Evolutionary conservation across 805 yeast species (phyloP).

Genomic region (Wickerhamiella cacticola): DNA sequence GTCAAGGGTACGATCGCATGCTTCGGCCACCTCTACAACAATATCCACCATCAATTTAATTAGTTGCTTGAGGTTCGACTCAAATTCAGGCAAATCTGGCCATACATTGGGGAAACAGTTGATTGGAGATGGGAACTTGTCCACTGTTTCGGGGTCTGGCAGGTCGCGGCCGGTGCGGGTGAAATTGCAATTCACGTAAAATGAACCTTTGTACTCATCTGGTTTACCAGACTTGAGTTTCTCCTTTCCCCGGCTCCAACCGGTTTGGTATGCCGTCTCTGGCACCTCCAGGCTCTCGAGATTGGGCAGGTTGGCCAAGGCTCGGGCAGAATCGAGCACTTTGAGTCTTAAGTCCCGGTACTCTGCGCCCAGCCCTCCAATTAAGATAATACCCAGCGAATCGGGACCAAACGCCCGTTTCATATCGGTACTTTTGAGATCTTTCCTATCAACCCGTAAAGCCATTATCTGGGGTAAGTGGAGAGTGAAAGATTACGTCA

Average conservation of each 20-base stretch:
- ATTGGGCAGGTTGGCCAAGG: constrained; percentile 32
- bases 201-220: constrained; percentile 45
- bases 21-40: constrained; percentile 40
- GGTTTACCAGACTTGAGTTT: constrained; percentile 35
- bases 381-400: constrained; percentile 43
- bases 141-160: constrained; percentile 27
- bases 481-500: too few species aligned
- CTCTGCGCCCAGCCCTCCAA: constrained; percentile 33
- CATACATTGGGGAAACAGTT: constrained; percentile 43
- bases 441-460: constrained; percentile 1
- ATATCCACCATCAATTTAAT: constrained; percentile 39
- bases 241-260: constrained; percentile 53
- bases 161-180: constrained; percentile 38
- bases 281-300: constrained; percentile 36
- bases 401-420: constrained; percentile 42
- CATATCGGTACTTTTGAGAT: constrained; percentile 29
- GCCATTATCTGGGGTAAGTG: too few species aligned
- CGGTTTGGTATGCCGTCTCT: constrained; percentile 43
- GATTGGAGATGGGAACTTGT: constrained; percentile 29
- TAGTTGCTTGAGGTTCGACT: constrained; percentile 24
- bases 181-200: constrained; percentile 47
- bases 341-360: constrained; percentile 32
- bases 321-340: constrained; percentile 36
- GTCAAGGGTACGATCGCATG: constrained; percentile 34
- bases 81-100: constrained; percentile 33